phyloP scores from a whole-genome alignment of 2,329 filamentous ascomycete species.

The Ophioceras dolichostomum region DNA sequence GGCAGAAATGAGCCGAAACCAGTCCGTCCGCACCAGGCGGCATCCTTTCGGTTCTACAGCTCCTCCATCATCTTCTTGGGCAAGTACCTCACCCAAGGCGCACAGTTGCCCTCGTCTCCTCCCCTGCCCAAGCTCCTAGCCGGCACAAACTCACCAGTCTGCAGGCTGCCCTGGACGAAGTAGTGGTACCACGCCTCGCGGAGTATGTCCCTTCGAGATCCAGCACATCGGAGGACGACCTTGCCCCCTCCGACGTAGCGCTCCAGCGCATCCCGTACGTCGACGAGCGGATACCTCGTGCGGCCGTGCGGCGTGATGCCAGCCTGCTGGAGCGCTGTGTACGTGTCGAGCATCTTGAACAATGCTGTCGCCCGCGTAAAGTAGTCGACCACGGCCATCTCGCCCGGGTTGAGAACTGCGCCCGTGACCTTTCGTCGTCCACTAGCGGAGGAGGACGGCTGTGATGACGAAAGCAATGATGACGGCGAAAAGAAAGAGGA shows the following conservation, averaged over 20 bases:
- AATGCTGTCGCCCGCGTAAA: slow-evolving; percentile 26
- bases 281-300: slow-evolving; percentile 27
- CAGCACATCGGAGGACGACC: slow-evolving; percentile 29
- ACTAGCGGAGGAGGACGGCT: not conserved
- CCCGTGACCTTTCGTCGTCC: no score
- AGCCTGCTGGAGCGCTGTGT: slow-evolving; percentile 21
- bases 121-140: slow-evolving; percentile 22
- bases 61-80: slow-evolving; percentile 18
- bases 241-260: slow-evolving; percentile 27
- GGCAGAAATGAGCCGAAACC: no score
- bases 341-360: slow-evolving; percentile 29
- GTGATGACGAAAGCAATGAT: no score
- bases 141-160: slow-evolving; percentile 34
- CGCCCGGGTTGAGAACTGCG: slow-evolving; percentile 27
- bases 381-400: slow-evolving; percentile 32
- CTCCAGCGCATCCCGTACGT: slow-evolving; percentile 28
- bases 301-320: slow-evolving; percentile 22
- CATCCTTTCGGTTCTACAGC: no score
- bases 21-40: no score
- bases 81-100: slow-evolving; percentile 23
- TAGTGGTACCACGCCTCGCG: slow-evolving; percentile 42
- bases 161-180: slow-evolving; percentile 37
- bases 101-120: slow-evolving; percentile 26
- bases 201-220: slow-evolving; percentile 22
- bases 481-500: not conserved